phyloP scores from a whole-genome alignment of 2,329 filamentous ascomycete species.

The Fonsecaea erecta region DNA sequence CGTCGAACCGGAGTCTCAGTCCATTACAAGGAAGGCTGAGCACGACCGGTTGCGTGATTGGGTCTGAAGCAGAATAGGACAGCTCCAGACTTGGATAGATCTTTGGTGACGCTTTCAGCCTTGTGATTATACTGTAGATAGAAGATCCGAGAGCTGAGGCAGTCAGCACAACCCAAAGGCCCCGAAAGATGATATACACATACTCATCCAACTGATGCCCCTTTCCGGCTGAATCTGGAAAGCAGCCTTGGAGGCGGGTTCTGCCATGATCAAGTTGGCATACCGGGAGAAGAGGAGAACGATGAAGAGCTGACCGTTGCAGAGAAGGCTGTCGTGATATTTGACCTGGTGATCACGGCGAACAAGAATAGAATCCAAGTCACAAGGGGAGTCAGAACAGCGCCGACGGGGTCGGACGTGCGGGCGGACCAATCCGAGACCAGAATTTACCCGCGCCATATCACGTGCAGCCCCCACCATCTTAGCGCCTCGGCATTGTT shows the following conservation, averaged over 20 bases:
- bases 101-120: conserved; percentile 84
- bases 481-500: conserved; percentile 24
- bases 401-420: neutral
- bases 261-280: conserved; percentile 28
- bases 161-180: conserved; percentile 1
- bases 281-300: neutral
- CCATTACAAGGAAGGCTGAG: conserved; percentile 83
- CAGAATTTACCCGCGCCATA: neutral
- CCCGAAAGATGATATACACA: conserved; percentile 34
- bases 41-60: conserved; percentile 75
- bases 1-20: conserved; percentile 88
- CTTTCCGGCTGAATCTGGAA: conserved; percentile 70
- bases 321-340: neutral
- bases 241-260: conserved; percentile 18
- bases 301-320: neutral
- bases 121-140: conserved; percentile 84
- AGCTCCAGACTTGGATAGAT: conserved; percentile 83
- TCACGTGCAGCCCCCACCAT: neutral
- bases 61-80: conserved; percentile 74
- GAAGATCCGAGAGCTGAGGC: conserved; percentile 80
- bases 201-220: conserved; percentile 66
- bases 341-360: conserved; percentile 7
- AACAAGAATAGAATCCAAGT: conserved; percentile 14
- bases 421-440: neutral
- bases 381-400: conserved; percentile 14